phyloP scores from a whole-genome alignment of 2,329 filamentous ascomycete genomes.

The Periconia macrospinosa region DNA sequence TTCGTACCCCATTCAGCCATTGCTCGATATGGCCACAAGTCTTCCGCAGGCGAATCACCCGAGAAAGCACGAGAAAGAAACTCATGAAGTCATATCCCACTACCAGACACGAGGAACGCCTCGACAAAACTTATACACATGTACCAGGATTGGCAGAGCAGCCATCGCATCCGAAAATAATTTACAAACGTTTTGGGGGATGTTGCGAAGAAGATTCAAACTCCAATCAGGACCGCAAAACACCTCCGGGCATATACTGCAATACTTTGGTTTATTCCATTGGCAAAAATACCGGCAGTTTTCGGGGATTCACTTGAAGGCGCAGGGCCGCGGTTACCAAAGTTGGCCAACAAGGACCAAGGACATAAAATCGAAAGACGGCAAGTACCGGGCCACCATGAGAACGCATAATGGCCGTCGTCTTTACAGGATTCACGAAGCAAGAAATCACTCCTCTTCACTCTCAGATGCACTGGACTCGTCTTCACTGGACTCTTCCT shows the following conservation, averaged over 20 bases:
- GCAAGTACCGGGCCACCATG: too few relatives aligned
- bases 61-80: conserved; percentile 7
- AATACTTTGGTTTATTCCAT: too few relatives aligned
- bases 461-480: conserved; percentile 57
- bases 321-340: too few relatives aligned
- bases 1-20: conserved; percentile 6
- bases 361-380: background rate
- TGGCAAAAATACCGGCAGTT: too few relatives aligned
- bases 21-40: background rate
- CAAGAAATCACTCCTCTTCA: conserved; percentile 44
- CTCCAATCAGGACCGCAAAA: background rate
- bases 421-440: background rate
- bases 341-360: background rate
- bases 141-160: background rate
- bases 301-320: too few relatives aligned
- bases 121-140: conserved; percentile 1
- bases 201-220: too few relatives aligned
- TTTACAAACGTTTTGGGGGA: conserved; percentile 14
- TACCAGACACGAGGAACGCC: conserved; percentile 12
- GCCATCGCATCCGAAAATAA: conserved; percentile 10
- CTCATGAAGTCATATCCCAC: conserved; percentile 26
- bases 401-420: too few relatives aligned
- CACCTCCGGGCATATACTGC: background rate
- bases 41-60: conserved; percentile 1
- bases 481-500: conserved; percentile 56